A percentile compares a stretch with the other conserved stretches of the same genome.
phyloP scores from a whole-genome alignment of 164 flowering plant genomes.

The Paratinospora sagittata region DNA sequence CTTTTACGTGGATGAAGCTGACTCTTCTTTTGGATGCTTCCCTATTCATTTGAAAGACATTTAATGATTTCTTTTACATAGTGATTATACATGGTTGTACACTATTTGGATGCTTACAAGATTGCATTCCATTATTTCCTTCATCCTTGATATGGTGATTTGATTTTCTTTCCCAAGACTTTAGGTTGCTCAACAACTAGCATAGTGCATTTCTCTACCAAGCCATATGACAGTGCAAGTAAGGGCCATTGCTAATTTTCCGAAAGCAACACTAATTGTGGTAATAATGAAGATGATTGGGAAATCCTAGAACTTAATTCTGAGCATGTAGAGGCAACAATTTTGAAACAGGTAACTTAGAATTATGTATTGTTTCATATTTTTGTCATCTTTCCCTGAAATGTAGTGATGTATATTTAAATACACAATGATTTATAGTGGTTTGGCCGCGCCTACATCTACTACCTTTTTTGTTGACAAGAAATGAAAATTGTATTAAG shows the following conservation, averaged over 20 bases:
- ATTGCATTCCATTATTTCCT: too few species aligned
- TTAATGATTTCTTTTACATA: too few species aligned
- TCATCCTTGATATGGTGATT: too few species aligned
- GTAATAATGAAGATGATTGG: slow-evolving; percentile 91
- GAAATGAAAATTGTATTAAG: too few species aligned
- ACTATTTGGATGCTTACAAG: not conserved
- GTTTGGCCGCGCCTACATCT: too few species aligned
- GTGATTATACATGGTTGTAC: not conserved
- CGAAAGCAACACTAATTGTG: slow-evolving; percentile 60
- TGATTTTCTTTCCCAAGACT: not conserved
- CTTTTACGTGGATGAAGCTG: too few species aligned
- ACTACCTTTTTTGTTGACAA: too few species aligned
- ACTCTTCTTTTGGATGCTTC: not conserved
- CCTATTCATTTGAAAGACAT: too few species aligned
- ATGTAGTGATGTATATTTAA: too few species aligned
- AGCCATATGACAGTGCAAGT: too few species aligned
- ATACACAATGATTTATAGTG: too few species aligned
- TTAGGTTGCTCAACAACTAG: slow-evolving; percentile 66
- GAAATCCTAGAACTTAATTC: slow-evolving; percentile 89
- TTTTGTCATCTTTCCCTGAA: not conserved
- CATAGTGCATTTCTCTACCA: slow-evolving; percentile 62
- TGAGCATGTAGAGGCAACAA: slow-evolving; percentile 71
- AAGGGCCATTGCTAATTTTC: slow-evolving; percentile 54
- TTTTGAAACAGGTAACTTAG: slow-evolving; percentile 64
- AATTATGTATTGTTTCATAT: not conserved